A percentile compares a stretch with the other conserved stretches of the same genome.
phyloP scores from a whole-genome alignment of 306 rosid genomes.

The Dalbergia oliveri region DNA sequence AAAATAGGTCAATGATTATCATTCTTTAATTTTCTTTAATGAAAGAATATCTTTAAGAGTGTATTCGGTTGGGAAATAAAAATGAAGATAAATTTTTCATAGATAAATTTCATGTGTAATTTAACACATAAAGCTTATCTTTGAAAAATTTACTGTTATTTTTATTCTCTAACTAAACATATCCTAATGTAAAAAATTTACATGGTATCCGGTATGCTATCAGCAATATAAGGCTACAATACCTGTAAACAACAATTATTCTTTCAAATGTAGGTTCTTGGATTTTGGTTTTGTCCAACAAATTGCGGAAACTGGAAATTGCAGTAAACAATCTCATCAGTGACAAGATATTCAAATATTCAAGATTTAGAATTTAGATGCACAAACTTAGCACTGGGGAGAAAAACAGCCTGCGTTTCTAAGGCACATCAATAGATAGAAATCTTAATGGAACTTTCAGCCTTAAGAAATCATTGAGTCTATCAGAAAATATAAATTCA shows the following conservation, averaged over 20 bases:
- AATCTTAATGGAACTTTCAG: conserved; percentile 24
- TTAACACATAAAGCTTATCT: no score
- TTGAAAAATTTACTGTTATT: no score
- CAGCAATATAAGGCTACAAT: conserved; percentile 39
- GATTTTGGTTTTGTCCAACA: conserved; percentile 75
- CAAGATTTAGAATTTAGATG: conserved; percentile 31
- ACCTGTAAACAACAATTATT: conserved; percentile 96
- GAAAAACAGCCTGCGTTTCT: conserved; percentile 14
- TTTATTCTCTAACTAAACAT: no score
- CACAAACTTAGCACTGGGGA: conserved; percentile 27
- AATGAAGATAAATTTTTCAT: no score
- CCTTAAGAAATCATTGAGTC: conserved; percentile 7
- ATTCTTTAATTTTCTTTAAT: neutral
- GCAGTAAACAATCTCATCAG: conserved; percentile 28
- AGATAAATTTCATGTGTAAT: no score
- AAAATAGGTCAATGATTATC: neutral
- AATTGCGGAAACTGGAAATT: conserved; percentile 63
- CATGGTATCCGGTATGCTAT: neutral
- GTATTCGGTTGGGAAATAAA: no score
- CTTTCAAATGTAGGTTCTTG: conserved; percentile 98
- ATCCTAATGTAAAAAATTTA: no score
- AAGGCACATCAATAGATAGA: conserved; percentile 11
- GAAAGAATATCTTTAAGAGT: neutral
- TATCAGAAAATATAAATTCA: conserved; percentile 6
- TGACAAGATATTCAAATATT: conserved; percentile 7